Percentiles rank a stretch among this genome's conserved stretches.
phyloP scores from a whole-genome alignment of 1,284 basidiomycete species.

The Papiliotrema nemorosa region DNA sequence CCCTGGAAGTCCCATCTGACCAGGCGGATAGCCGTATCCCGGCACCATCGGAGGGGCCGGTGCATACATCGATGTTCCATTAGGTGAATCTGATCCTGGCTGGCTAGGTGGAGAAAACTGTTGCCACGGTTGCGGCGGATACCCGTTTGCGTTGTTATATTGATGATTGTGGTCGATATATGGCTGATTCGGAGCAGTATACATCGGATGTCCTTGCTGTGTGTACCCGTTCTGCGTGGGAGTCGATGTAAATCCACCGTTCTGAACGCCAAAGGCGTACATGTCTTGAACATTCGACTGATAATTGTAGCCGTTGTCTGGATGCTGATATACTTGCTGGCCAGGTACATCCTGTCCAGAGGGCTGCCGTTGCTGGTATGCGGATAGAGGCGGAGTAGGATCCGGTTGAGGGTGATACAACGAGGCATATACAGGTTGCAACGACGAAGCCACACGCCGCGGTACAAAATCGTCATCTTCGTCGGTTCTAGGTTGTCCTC shows the following conservation, averaged over 20 bases:
- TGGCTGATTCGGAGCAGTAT: neutral
- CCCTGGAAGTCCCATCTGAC: too few relatives aligned
- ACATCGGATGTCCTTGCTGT: neutral
- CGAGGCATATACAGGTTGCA: slow-evolving; percentile 36
- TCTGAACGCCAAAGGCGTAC: slow-evolving; percentile 1
- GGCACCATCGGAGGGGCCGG: too few relatives aligned
- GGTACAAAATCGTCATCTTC: slow-evolving; percentile 41
- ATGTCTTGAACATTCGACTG: too few relatives aligned
- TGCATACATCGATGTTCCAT: too few relatives aligned
- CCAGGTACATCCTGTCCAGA: too few relatives aligned
- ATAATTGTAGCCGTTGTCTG: too few relatives aligned
- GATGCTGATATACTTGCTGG: too few relatives aligned
- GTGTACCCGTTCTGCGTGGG: neutral
- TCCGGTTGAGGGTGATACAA: slow-evolving; percentile 33
- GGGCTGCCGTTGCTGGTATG: slow-evolving; percentile 6
- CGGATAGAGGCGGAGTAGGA: too few relatives aligned
- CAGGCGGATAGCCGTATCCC: too few relatives aligned
- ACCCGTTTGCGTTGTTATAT: too few relatives aligned
- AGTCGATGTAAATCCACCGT: neutral
- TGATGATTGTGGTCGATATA: neutral
- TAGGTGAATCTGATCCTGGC: neutral
- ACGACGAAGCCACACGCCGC: slow-evolving; percentile 16
- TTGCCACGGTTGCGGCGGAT: too few relatives aligned
- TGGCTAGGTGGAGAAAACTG: too few relatives aligned
- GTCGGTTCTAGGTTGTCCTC: slow-evolving; percentile 12